Percentiles rank a stretch among this genome's conserved stretches.
These are phyloP conservation scores for Penicillium crystallinum DNA, from an alignment of 495 filamentous ascomycete species.

Conservation along the genomic window DNA sequence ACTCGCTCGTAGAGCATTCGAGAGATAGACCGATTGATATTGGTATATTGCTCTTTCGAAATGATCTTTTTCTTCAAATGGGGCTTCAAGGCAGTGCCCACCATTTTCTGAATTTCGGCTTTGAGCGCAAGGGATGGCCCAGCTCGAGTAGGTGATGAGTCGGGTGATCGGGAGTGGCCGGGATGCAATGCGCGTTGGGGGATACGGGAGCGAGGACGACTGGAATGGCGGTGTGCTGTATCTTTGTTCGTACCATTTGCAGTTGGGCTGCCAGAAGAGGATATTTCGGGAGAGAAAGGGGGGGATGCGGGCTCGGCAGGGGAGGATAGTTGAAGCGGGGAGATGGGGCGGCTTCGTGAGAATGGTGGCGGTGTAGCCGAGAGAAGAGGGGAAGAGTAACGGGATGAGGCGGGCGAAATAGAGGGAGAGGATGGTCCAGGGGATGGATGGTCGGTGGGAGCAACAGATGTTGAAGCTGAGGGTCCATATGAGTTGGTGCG, in stretches of 20 bases:
- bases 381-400: constrained; percentile 62
- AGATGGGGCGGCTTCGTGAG: constrained; percentile 55
- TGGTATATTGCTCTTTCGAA: constrained; percentile 77
- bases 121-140: constrained; percentile 67
- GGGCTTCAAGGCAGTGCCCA: constrained; percentile 69
- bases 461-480: constrained; percentile 42
- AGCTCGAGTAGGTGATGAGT: constrained; percentile 51
- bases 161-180: constrained; percentile 51
- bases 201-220: constrained; percentile 25
- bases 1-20: constrained; percentile 80
- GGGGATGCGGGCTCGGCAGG: constrained; percentile 56
- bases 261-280: constrained; percentile 23
- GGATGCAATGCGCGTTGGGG: constrained; percentile 32
- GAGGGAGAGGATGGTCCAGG: constrained; percentile 65
- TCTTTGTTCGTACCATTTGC: constrained; percentile 17
- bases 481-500: constrained; percentile 45
- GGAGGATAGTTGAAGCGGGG: constrained; percentile 64
- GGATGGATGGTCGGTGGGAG: constrained; percentile 41
- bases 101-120: constrained; percentile 74
- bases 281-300: constrained; percentile 49
- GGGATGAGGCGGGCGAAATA: constrained; percentile 64
- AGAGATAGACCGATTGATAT: constrained; percentile 80
- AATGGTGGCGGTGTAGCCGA: constrained; percentile 68
- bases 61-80: constrained; percentile 64
- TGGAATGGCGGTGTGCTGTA: constrained; percentile 7